Evolutionary conservation across 169 alveolate species (phyloP).

Genomic region (Plasmodium berghei): DNA sequence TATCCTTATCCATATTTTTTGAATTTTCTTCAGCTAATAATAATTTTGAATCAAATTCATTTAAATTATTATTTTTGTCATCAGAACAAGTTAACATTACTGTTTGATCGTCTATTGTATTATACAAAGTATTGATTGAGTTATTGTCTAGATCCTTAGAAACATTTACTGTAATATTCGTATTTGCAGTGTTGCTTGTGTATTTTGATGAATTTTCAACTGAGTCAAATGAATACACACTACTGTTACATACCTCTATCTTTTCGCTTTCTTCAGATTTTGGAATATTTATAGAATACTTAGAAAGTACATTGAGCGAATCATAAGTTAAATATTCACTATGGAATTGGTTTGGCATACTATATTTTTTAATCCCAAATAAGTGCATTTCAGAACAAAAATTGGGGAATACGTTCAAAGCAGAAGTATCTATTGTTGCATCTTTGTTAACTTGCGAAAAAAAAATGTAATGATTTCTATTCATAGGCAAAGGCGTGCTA

Average conservation of each 20-base stretch:
- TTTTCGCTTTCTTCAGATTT: slow-evolving; percentile 37
- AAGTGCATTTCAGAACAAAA: slow-evolving; percentile 60
- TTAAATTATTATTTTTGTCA: no score
- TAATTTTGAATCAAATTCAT: no score
- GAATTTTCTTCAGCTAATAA: no score
- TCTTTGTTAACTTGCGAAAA: slow-evolving; percentile 2
- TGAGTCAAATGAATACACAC: slow-evolving; percentile 7
- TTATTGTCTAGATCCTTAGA: no score
- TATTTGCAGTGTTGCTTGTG: slow-evolving; percentile 5
- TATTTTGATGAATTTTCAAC: slow-evolving; percentile 10
- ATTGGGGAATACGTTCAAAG: neutral
- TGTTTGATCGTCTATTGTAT: no score
- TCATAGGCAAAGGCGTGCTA: slow-evolving; percentile 35
- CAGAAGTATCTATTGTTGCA: slow-evolving; percentile 1
- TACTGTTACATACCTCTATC: slow-evolving; percentile 5
- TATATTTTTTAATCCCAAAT: slow-evolving; percentile 23
- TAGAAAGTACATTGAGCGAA: slow-evolving; percentile 6
- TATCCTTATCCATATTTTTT: no score
- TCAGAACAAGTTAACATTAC: no score
- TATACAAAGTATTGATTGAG: no score
- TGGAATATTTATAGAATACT: neutral
- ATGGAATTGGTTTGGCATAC: slow-evolving; percentile 23
- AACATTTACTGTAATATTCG: no score
- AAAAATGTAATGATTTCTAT: slow-evolving; percentile 49
- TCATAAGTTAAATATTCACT: slow-evolving; percentile 13